phyloP scores from a whole-genome alignment of 2,329 filamentous ascomycete species.

The Fusarium foetens region DNA sequence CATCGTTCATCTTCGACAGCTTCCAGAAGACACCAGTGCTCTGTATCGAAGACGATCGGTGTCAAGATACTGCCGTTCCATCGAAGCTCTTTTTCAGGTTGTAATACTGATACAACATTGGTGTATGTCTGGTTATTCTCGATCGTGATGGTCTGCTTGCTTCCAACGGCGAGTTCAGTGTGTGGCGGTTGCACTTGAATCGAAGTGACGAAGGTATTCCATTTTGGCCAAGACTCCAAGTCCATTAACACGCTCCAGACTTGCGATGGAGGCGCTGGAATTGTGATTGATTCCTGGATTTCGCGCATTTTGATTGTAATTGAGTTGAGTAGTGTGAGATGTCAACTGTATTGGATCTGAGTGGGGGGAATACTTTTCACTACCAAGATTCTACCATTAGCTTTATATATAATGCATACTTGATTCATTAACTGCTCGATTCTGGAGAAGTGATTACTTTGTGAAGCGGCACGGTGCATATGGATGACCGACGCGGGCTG shows the following conservation, averaged over 20 bases:
- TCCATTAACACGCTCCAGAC: background rate
- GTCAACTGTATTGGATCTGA: background rate
- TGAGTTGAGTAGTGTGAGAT: background rate
- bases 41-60: background rate
- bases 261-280: background rate
- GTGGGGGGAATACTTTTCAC: too few species aligned
- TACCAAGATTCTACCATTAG: accelerated
- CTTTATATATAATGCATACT: background rate
- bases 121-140: background rate
- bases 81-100: background rate
- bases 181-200: background rate
- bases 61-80: conserved; percentile 10
- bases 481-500: background rate
- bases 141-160: conserved; percentile 5
- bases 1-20: accelerated
- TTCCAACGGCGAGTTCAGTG: background rate
- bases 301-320: background rate
- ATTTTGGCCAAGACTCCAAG: background rate
- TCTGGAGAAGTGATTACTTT: accelerated
- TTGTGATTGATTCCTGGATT: conserved; percentile 11
- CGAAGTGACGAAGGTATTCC: conserved; percentile 17
- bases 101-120: background rate
- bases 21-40: conserved; percentile 7
- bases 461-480: background rate
- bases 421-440: accelerated